These are phyloP conservation scores for Castanea crenata DNA, from an alignment of 306 rosid species.

Conservation along the genomic window DNA sequence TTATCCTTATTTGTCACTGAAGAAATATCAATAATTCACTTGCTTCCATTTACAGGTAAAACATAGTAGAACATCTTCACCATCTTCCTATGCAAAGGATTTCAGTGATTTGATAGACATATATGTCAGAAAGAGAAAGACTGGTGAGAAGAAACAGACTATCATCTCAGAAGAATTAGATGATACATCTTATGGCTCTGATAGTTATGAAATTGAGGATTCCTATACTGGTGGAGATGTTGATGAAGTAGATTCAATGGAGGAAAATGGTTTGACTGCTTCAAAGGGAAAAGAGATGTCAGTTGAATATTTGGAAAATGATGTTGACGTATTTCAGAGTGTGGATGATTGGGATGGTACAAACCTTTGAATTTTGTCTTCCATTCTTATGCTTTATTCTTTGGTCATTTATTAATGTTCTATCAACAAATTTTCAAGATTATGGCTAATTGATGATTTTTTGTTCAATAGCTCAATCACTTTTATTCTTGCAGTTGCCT, in stretches of 20 bases:
- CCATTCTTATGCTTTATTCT: neutral
- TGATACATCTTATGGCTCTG: constrained; percentile 30
- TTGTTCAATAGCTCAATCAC: constrained; percentile 9
- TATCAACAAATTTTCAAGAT: neutral
- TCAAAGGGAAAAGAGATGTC: constrained; percentile 58
- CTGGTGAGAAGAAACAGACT: constrained; percentile 40
- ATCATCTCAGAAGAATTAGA: constrained; percentile 32
- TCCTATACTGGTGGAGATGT: constrained; percentile 34
- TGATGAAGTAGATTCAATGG: constrained; percentile 27
- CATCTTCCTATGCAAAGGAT: constrained; percentile 65
- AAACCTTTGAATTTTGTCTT: constrained; percentile 10
- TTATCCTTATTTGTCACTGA: neutral
- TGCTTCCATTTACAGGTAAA: constrained; percentile 49
- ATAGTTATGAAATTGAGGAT: constrained; percentile 33
- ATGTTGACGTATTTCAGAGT: constrained; percentile 57
- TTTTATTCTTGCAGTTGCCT: constrained; percentile 51
- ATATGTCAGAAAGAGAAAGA: constrained; percentile 46
- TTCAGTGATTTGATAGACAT: constrained; percentile 54
- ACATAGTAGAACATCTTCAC: constrained; percentile 70
- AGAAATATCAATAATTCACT: neutral
- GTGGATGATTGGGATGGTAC: constrained; percentile 85
- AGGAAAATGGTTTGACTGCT: constrained; percentile 29
- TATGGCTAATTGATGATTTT: constrained; percentile 6
- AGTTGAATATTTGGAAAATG: constrained; percentile 80
- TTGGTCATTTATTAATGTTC: neutral